Conservation (phyloP, 2,329 filamentous ascomycete species). For the Penicillium sclerotiorum region DNA sequence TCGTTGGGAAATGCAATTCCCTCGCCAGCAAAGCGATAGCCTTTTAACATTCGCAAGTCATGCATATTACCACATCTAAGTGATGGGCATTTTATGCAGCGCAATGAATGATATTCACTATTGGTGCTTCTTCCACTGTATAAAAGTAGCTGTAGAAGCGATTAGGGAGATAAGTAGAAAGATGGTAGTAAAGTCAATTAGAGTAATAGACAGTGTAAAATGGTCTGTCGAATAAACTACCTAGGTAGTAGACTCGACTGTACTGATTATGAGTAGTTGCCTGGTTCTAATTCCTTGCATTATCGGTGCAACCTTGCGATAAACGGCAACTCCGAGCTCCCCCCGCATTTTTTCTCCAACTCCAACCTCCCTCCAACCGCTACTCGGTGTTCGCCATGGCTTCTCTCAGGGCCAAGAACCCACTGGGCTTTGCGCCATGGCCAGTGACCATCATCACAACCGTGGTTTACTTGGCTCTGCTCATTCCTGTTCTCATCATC, state of each 20-base stretch:
- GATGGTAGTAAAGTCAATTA: too few species aligned
- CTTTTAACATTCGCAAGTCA: too few species aligned
- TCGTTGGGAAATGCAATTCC: conserved; percentile 32
- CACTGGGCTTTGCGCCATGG: conserved; percentile 74
- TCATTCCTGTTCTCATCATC: conserved; percentile 71
- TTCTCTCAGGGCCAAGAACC: conserved; percentile 40
- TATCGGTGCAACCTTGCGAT: conserved; percentile 12
- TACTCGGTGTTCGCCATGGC: conserved; percentile 32
- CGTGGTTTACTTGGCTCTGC: conserved; percentile 74
- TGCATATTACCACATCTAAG: too few species aligned
- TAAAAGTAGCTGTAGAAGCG: too few species aligned
- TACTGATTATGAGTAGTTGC: too few species aligned
- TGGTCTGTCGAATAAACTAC: too few species aligned
- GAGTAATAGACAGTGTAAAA: too few species aligned
- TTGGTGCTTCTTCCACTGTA: too few species aligned
- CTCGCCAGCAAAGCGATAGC: conserved; percentile 22
- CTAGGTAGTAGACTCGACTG: too few species aligned
- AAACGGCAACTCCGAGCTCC: conserved; percentile 15
- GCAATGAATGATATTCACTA: too few species aligned
- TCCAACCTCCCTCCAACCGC: conserved; percentile 20
- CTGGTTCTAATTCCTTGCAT: neutral
- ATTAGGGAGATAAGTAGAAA: too few species aligned
- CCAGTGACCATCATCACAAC: conserved; percentile 81
- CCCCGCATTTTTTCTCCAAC: conserved; percentile 25
- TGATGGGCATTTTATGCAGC: too few species aligned